Base-by-base conservation (phyloP, 192 early-diverging fungal genomes). In the Backusella psychrophila region DNA sequence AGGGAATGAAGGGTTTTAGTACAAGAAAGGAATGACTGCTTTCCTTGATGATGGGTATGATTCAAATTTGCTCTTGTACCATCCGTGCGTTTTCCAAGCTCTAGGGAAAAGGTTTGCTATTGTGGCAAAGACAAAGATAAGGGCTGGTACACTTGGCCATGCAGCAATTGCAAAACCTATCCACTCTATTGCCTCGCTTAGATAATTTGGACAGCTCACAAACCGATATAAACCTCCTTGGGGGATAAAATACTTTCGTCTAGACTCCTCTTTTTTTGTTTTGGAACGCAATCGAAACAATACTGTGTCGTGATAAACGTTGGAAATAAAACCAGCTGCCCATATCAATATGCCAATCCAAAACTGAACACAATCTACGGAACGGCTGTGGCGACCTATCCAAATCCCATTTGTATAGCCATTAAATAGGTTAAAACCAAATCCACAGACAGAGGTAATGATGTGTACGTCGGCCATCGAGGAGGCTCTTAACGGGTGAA, bases 241-340 rank as follows among this genome's bases (percentile, higher is more conserved):
- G 19, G 84, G 84, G 44, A 85, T 78, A 17, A 35, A 76, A 44
- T 85, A 81, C 14, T 59, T 52, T 21, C 72, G 56, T 33, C 49
- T 31, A 34, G 38, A 17, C 7, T 39, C 38, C 7, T 56, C 63
- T 23, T 63, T 59, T 23, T 71, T 69, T 9, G 59, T 11, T 21
- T 67, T 44, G 9, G 35, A 21, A 12, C 84, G 70, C 14, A 83
- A 63, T 19, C 56, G 14, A 66, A 85, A 83, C 36, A 85, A 46
- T 36, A 83, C 39, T 19, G 77, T 77, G 52, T 85, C 84, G 53
- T 85, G 84, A n/a, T 80, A 73, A 12, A 85, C 74, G 67, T 85
- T 85, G 14, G 49, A 53, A 63, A 35, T 23, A 77, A 77, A 78
- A n/a, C 84, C 84, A 19, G 41, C 34, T 2, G 26, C 23, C 68